Percentiles rank a stretch among this genome's conserved stretches.
phyloP scores from a whole-genome alignment of 2,329 filamentous ascomycete species.

The Fusarium sp. region DNA sequence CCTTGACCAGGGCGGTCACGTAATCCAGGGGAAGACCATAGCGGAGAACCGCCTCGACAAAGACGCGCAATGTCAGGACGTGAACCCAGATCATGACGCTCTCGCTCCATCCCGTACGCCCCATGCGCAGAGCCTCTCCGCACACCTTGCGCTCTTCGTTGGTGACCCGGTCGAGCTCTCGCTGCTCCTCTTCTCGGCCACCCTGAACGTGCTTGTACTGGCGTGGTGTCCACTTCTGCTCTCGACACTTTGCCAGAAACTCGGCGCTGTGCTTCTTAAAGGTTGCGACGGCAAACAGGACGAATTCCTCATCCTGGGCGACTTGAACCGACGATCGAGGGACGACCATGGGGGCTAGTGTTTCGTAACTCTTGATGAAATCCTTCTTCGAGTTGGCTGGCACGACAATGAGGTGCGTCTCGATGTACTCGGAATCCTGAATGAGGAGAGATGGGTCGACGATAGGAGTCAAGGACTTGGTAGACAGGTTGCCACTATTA shows the following conservation, averaged over 20 bases:
- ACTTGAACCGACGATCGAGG: conserved; percentile 84
- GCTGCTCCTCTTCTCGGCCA: conserved; percentile 85
- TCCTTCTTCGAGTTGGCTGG: conserved; percentile 83
- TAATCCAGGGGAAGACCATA: conserved; percentile 94
- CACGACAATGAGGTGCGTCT: conserved; percentile 92
- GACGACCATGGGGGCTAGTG: conserved; percentile 87
- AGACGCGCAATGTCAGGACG: conserved; percentile 87
- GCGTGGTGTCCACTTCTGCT: conserved; percentile 92
- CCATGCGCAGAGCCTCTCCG: conserved; percentile 87
- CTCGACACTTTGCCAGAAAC: conserved; percentile 89
- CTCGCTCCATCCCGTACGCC: conserved; percentile 93
- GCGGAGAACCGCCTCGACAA: conserved; percentile 96
- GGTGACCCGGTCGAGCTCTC: conserved; percentile 80
- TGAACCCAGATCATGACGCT: conserved; percentile 96
- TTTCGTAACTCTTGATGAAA: conserved; percentile 89
- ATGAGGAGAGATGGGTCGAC: conserved; percentile 82
- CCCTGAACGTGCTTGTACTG: conserved; percentile 95
- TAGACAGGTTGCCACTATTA: conserved; percentile 84
- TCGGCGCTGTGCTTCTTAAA: conserved; percentile 92
- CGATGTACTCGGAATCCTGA: conserved; percentile 93
- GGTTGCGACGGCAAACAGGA: conserved; percentile 84
- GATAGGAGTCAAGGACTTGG: conserved; percentile 89
- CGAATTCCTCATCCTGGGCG: conserved; percentile 87
- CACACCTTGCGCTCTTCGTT: conserved; percentile 91
- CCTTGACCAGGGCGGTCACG: conserved; percentile 83